A percentile compares a stretch with the other conserved stretches of the same genome.
These are phyloP conservation scores for Plantago coronopus DNA, from an alignment of 305 asterid species.

Conservation along the genomic window DNA sequence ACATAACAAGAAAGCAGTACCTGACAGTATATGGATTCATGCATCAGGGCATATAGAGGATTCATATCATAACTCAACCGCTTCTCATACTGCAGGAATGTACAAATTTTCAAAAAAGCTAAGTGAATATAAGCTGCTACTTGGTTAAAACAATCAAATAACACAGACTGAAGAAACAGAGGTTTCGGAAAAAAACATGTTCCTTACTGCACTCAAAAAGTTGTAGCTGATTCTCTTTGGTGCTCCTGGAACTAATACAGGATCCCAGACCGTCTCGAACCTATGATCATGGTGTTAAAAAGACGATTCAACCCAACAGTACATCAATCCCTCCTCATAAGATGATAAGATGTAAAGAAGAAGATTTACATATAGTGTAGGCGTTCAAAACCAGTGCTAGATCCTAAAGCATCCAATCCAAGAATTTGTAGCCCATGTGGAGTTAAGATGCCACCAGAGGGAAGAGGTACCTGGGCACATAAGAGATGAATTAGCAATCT, in stretches of 20 bases:
- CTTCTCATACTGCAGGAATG: slow-evolving; percentile 68
- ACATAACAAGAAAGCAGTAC: slow-evolving; percentile 32
- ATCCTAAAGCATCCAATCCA: slow-evolving; percentile 80
- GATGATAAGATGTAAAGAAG: not conserved
- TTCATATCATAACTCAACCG: slow-evolving; percentile 72
- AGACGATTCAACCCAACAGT: slow-evolving; percentile 2
- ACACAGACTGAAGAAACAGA: not conserved
- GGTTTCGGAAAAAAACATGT: not conserved
- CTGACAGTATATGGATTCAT: slow-evolving; percentile 91
- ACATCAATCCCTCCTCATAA: slow-evolving; percentile 15
- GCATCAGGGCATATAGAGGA: slow-evolving; percentile 85
- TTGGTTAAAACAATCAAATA: slow-evolving; percentile 12
- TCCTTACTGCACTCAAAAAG: slow-evolving; percentile 80
- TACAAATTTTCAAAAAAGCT: slow-evolving; percentile 17
- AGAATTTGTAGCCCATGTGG: slow-evolving; percentile 82
- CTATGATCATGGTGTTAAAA: slow-evolving; percentile 30
- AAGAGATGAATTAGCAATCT: not conserved
- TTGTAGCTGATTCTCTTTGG: slow-evolving; percentile 66
- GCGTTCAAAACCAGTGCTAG: slow-evolving; percentile 85
- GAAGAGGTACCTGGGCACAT: slow-evolving; percentile 58
- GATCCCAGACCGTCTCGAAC: slow-evolving; percentile 94
- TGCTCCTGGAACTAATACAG: slow-evolving; percentile 70
- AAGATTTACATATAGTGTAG: slow-evolving; percentile 73
- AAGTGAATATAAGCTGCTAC: slow-evolving; percentile 4
- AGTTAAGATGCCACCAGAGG: slow-evolving; percentile 85